These are phyloP conservation scores for Rhodomyrtus psidioides DNA, from an alignment of 441 rosid species.

Conservation along the genomic window DNA sequence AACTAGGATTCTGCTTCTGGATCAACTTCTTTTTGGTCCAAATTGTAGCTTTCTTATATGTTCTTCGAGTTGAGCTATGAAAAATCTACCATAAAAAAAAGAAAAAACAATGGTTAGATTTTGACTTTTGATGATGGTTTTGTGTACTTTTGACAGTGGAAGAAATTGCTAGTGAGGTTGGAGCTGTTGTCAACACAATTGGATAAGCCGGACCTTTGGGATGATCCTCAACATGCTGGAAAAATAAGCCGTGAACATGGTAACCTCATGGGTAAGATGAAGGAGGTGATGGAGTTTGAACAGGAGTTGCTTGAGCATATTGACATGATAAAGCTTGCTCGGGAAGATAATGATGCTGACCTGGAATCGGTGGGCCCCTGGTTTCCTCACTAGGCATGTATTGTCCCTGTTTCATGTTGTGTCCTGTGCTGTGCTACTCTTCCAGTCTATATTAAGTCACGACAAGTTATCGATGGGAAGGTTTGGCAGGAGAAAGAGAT, in stretches of 20 bases:
- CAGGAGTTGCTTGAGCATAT: slow-evolving; percentile 81
- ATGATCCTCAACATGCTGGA: slow-evolving; percentile 82
- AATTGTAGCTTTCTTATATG: not conserved
- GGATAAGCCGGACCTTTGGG: slow-evolving; percentile 75
- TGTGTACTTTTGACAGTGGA: slow-evolving; percentile 54
- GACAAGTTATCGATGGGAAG: not conserved
- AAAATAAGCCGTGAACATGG: slow-evolving; percentile 92
- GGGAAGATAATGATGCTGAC: slow-evolving; percentile 80
- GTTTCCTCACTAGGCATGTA: slow-evolving; percentile 70
- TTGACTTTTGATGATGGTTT: not conserved
- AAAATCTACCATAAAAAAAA: not conserved
- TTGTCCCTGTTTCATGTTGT: not conserved
- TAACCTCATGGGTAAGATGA: slow-evolving; percentile 62
- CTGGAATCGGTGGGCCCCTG: slow-evolving; percentile 89
- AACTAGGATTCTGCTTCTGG: not conserved
- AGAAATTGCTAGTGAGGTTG: slow-evolving; percentile 55
- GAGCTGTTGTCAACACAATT: slow-evolving; percentile 61
- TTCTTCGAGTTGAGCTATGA: not conserved
- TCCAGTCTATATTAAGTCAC: not conserved
- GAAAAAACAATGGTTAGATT: not conserved
- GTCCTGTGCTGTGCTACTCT: not conserved
- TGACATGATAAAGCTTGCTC: slow-evolving; percentile 92
- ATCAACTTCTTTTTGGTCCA: not conserved
- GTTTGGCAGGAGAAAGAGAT: not conserved
- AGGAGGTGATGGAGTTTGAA: slow-evolving; percentile 70